Conservation (phyloP, 2,329 filamentous ascomycete species). For the Penicillium crustosum region DNA sequence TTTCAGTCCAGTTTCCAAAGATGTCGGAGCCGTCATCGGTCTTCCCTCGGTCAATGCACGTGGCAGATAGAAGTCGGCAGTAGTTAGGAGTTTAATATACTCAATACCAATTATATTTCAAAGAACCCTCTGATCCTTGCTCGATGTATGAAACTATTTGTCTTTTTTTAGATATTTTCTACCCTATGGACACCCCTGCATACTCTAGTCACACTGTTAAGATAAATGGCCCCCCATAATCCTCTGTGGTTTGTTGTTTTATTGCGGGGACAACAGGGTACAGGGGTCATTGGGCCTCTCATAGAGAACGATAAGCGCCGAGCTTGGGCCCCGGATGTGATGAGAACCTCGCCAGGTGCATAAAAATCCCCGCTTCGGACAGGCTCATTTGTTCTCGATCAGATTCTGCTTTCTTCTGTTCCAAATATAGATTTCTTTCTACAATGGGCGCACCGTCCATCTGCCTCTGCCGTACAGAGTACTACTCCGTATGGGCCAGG, state of each 20-base stretch:
- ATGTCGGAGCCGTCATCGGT: background rate
- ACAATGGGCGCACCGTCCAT: background rate
- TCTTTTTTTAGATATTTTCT: background rate
- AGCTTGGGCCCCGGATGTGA: constrained; percentile 34
- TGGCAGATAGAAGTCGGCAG: constrained; percentile 9
- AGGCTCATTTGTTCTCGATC: constrained; percentile 13
- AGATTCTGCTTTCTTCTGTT: constrained; percentile 19
- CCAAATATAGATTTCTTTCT: constrained; percentile 25
- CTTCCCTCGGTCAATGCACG: constrained; percentile 6
- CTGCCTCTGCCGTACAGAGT: constrained; percentile 17
- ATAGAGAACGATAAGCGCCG: constrained; percentile 31
- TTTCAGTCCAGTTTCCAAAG: constrained; percentile 7
- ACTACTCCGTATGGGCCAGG: constrained; percentile 11
- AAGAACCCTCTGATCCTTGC: background rate
- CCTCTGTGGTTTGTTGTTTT: constrained; percentile 14
- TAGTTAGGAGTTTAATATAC: constrained; percentile 18
- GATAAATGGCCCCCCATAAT: constrained; percentile 4
- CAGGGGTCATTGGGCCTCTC: constrained; percentile 18
- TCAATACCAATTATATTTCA: background rate
- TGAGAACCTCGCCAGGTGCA: constrained; percentile 31
- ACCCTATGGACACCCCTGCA: constrained; percentile 8
- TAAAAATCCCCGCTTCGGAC: constrained; percentile 23
- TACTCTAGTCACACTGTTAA: background rate
- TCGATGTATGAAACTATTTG: background rate
- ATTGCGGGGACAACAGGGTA: constrained; percentile 16